These are phyloP conservation scores for Boletus reticulatus DNA, from an alignment of 768 basidiomycete genomes.

Conservation along the genomic window DNA sequence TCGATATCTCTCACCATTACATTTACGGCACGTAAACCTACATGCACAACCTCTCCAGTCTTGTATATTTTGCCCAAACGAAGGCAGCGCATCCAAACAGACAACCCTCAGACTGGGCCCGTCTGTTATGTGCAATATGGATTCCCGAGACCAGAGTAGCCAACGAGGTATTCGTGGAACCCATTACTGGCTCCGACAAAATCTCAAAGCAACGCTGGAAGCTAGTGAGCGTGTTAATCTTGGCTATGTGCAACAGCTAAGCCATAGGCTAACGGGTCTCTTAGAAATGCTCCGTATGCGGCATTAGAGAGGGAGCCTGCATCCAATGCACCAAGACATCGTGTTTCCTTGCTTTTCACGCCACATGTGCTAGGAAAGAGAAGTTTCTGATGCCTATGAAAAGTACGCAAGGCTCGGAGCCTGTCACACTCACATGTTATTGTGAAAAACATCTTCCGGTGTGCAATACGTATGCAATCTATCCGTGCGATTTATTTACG, in stretches of 20 bases:
- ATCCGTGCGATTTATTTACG: not conserved
- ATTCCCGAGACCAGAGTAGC: constrained; percentile 91
- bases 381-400: constrained; percentile 89
- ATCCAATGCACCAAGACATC: constrained; percentile 92
- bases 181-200: constrained; percentile 83
- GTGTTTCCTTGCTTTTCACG: constrained; percentile 93
- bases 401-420: constrained; percentile 70
- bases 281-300: constrained; percentile 66
- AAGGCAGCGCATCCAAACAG: constrained; percentile 98
- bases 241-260: not conserved
- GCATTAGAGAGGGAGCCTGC: constrained; percentile 72
- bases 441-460: constrained; percentile 94
- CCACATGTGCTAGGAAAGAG: constrained; percentile 88
- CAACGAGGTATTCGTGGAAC: constrained; percentile 98
- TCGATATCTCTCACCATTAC: not conserved
- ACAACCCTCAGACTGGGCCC: constrained; percentile 89
- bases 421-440: constrained; percentile 69
- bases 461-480: constrained; percentile 24
- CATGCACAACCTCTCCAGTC: constrained; percentile 45
- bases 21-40: too few species aligned
- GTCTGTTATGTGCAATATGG: constrained; percentile 96
- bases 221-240: constrained; percentile 55
- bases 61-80: constrained; percentile 94
- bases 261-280: constrained; percentile 7
- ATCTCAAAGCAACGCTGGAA: constrained; percentile 94